Evolutionary conservation across 2,329 filamentous ascomycete species (phyloP), one percentile per base, ranked within the genome.

Genomic region (Trichoderma gracile): DNA sequence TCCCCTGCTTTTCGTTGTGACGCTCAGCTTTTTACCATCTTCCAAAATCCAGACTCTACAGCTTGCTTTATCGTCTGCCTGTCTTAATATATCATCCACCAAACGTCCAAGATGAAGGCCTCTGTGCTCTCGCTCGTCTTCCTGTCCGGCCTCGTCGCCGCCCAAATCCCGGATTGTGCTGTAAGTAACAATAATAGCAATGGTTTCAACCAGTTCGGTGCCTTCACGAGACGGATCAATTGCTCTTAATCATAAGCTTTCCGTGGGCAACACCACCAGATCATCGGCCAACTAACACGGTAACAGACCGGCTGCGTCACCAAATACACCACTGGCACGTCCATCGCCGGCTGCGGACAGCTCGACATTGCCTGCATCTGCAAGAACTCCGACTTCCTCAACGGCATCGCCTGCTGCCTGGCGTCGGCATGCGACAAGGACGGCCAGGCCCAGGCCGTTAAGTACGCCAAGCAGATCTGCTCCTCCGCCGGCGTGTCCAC

Each of bases 331-430:
- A 69, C 67, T 25, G 75, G 75, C 49, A 68, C 61, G 21, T 67
- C 68, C 45, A 76, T 80, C 60, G 77, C 72, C 57, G 77, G 75
- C 68, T 81, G 79, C 71, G 70, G 69, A 30, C 66, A 71, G 50
- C 68, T 77, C 69, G 77, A 80, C 72, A 71, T 78, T 65, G 70
- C 68, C 60, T 81, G 79, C 71, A 73, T 80, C 70, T 81, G 79
- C 74, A 71, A 69, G 70, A 79, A 79, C 73, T 54, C 68, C 53
- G 62, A 73, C 49, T 80, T 80, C 74, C 72, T 81, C 63, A 67
- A 69, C 67, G 69, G 68, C 67, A 78, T 80, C 54, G 76, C 78
- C 58, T 81, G 79, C 75, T 80, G 79, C 68, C 72, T 81, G 57
- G 69, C 70, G 47, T 69, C 71, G 40, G 68, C 67, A 50, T 81